Base-by-base conservation (phyloP, 306 rosid species). In the Ormosia emarginata region DNA sequence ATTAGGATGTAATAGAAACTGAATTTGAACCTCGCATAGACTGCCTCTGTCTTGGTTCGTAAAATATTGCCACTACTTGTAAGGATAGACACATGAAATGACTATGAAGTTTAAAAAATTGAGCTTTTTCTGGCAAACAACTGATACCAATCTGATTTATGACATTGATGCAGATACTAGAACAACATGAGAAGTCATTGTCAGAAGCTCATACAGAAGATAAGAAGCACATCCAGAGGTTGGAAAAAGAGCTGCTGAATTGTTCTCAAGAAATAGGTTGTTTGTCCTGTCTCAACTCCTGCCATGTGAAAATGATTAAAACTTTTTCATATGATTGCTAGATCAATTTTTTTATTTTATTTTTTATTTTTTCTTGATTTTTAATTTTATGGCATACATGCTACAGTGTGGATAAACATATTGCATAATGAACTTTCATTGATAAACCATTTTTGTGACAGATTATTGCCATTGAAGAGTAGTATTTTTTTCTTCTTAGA, bases 201-300 rank as follows among this genome's bases (percentile, higher is more conserved):
- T 86, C 91, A 7, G 89, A 85, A 79, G 83, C 87, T 58, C 81
- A 61, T 78, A 71, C 77, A 69, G 89, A 88, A 77, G 95, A 95
- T 87, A 89, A 87, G 90, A 85, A 79, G 73, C 88, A 49, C 74
- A 90, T 93, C 47, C 88, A 90, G 72, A 77, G 68, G 81, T 83
- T 93, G 86, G 93, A 90, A 80, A 89, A 90, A 80, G 95, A 91
- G 88, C 83, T 95, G 43, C 78, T 84, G 81, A 95, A 91, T 83
- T 95, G 98, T 88, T 87, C 87, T 74, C 97, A 93, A 88, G 97
- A 95, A 93, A 90, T 95, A 78, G 98, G 99, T 95, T 78, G 63
- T 37, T 61, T 63, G 15, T 66, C 67, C 56, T 57, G 41, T 37
- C 24, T 37, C 62, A 68, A 49, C 33, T 68, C 8, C 67, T 58